A percentile compares a stretch with the other conserved stretches of the same genome.
These are phyloP conservation scores for Takashimella koratensis DNA, from an alignment of 1,284 basidiomycete species.

Conservation along the genomic window DNA sequence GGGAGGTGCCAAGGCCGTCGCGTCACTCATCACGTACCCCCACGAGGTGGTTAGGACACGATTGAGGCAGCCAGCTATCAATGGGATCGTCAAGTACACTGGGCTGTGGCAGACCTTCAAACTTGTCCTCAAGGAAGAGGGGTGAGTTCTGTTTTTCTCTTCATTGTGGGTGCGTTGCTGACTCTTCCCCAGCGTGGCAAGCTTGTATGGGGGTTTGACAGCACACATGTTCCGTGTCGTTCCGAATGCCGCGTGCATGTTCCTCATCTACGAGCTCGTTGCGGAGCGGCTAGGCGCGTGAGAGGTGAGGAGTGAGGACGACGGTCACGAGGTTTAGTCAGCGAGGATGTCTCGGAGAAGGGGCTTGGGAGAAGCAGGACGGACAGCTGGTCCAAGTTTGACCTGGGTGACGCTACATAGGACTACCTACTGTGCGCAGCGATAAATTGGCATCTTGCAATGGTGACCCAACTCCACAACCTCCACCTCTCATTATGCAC, in stretches of 20 bases:
- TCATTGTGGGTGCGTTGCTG: not conserved
- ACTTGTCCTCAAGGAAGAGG: conserved; percentile 86
- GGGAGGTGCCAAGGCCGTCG: conserved; percentile 89
- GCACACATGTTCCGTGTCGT: conserved; percentile 96
- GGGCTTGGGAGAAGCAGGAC: no score
- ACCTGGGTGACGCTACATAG: no score
- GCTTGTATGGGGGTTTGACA: conserved; percentile 87
- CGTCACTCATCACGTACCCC: conserved; percentile 90
- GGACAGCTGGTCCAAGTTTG: no score
- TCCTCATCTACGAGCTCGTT: conserved; percentile 51
- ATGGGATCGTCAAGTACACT: conserved; percentile 66
- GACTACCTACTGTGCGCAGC: no score
- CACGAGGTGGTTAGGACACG: conserved; percentile 95
- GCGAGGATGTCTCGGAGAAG: no score
- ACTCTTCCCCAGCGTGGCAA: conserved; percentile 35
- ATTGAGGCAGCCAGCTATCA: conserved; percentile 73
- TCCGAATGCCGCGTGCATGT: conserved; percentile 97
- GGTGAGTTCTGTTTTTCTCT: conserved; percentile 52
- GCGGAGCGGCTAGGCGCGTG: conserved; percentile 35
- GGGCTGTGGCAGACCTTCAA: conserved; percentile 81
- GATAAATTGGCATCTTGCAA: no score
- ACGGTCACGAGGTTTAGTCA: no score
- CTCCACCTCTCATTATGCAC: no score
- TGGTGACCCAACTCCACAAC: no score
- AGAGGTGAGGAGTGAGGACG: no score